Evolutionary conservation across 1,139 yeast species (phyloP).

Genomic region (Nakaseomyces uthaithaninus): DNA sequence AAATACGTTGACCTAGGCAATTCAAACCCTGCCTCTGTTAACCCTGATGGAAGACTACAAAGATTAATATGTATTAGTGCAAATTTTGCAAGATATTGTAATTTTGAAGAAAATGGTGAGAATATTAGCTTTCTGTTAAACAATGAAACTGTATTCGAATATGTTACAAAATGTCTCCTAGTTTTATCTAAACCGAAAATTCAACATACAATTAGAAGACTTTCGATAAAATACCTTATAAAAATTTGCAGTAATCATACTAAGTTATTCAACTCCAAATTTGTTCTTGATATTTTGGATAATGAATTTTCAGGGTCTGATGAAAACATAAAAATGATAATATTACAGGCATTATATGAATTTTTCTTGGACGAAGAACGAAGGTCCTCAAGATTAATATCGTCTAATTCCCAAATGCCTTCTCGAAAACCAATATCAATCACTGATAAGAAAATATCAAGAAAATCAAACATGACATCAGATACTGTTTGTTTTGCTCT

Average conservation of each 20-base stretch:
- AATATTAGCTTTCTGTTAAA: conserved; percentile 40
- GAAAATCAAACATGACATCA: conserved; percentile 13
- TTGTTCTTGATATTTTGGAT: conserved; percentile 48
- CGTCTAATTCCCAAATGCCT: conserved; percentile 27
- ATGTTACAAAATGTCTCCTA: conserved; percentile 49
- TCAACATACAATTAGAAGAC: conserved; percentile 36
- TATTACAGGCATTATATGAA: conserved; percentile 47
- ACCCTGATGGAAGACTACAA: conserved; percentile 42
- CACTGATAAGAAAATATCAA: conserved; percentile 19
- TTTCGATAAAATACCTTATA: conserved; percentile 52
- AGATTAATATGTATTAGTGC: conserved; percentile 58
- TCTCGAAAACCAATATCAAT: conserved; percentile 25
- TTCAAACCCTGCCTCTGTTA: conserved; percentile 18
- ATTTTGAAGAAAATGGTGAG: conserved; percentile 42
- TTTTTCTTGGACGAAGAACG: conserved; percentile 49
- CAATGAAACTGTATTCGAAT: conserved; percentile 47
- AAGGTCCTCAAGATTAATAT: conserved; percentile 36
- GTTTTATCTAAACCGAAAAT: conserved; percentile 40
- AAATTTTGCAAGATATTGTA: conserved; percentile 59
- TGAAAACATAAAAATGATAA: conserved; percentile 39
- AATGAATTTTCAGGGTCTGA: conserved; percentile 36
- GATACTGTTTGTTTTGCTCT: conserved; percentile 71
- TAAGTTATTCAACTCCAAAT: conserved; percentile 48
- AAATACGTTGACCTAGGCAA: conserved; percentile 37
- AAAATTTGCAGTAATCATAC: conserved; percentile 55